These are phyloP conservation scores for Shiraia bambusicola DNA, from an alignment of 2,329 filamentous ascomycete genomes.

Conservation along the genomic window DNA sequence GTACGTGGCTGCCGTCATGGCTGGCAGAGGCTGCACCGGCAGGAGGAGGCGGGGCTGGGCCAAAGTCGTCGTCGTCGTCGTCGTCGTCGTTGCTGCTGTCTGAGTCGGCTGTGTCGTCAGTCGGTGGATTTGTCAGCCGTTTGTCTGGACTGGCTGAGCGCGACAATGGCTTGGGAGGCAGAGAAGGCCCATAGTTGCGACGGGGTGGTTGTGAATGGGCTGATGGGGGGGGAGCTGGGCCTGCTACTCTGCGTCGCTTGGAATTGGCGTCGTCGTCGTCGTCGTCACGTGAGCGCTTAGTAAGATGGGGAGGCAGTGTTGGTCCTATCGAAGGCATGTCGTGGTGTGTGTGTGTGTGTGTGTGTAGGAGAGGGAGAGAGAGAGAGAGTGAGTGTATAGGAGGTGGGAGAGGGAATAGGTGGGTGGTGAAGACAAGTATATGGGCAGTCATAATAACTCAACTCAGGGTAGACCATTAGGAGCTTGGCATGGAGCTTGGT, in stretches of 20 bases:
- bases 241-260: slow-evolving; percentile 56
- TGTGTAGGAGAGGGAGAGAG: slow-evolving; percentile 15
- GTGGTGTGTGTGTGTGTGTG: slow-evolving; percentile 2
- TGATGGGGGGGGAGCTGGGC: slow-evolving; percentile 57
- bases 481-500: slow-evolving; percentile 33
- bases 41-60: slow-evolving; percentile 47
- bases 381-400: slow-evolving; percentile 26
- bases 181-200: slow-evolving; percentile 55
- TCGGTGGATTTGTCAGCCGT: slow-evolving; percentile 44
- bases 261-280: slow-evolving; percentile 47
- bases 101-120: slow-evolving; percentile 40
- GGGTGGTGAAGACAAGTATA: slow-evolving; percentile 1
- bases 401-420: slow-evolving; percentile 1
- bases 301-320: slow-evolving; percentile 65
- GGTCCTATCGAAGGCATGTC: slow-evolving; percentile 70
- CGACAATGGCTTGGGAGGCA: slow-evolving; percentile 48
- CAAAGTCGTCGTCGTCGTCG: slow-evolving; percentile 49
- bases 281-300: slow-evolving; percentile 54
- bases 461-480: too few species aligned
- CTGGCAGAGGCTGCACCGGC: slow-evolving; percentile 16
- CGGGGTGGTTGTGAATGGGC: slow-evolving; percentile 19
- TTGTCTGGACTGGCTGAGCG: slow-evolving; percentile 37
- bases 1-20: slow-evolving; percentile 14
- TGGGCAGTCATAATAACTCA: too few species aligned
- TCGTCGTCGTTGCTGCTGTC: too few species aligned